Base-by-base conservation (phyloP, 2,329 filamentous ascomycete genomes). In the Verticillium klebahnii region DNA sequence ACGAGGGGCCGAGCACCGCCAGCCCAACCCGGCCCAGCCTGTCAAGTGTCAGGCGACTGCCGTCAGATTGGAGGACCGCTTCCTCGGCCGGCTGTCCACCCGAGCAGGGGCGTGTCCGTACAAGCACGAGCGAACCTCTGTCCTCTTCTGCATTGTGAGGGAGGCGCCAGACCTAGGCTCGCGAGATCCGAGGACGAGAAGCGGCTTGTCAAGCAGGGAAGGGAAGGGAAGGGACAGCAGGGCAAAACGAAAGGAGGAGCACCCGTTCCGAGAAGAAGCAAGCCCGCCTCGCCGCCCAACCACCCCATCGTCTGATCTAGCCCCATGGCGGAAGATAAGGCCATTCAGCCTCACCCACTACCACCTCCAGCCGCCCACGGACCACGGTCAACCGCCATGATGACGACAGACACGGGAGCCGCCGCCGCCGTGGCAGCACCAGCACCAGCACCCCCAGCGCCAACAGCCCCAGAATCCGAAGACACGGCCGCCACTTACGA, bases 401-500 rank as follows among this genome's bases (percentile, higher is more conserved):
- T 45, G 39, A n/a, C 39, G 17, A 45, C 39, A 45, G 39, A 45
- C 39, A n/a, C 39, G 39, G 39, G 8, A 45, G 39, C 39, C 14
- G 39, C 39, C 4, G 17, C 39, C 17, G 39, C 8, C 2, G 39
- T 17, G 23, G 8, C 39, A 45, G 7, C 39, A 45, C 3, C 39
- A 45, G 7, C 15, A 19, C n/a, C 39, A 36, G 9, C 34, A 8
- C n/a, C 39, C 15, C 15, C 6, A 19, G 39, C n/a, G 8, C 39
- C 39, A n/a, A 45, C 39, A 45, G 39, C 39, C 39, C 39, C 39
- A 17, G 39, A 17, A 17, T 45, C 39, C 1, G 39, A 45, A n/a
- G 39, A 45, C 14, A 45, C 39, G 39, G 39, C 39, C 39, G 39
- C 39, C 39, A 74, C 77, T 36, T 97, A 97, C 78, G 95, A 99